Conservation (phyloP, 1,284 basidiomycete species). For the Naganishia sp. region DNA sequence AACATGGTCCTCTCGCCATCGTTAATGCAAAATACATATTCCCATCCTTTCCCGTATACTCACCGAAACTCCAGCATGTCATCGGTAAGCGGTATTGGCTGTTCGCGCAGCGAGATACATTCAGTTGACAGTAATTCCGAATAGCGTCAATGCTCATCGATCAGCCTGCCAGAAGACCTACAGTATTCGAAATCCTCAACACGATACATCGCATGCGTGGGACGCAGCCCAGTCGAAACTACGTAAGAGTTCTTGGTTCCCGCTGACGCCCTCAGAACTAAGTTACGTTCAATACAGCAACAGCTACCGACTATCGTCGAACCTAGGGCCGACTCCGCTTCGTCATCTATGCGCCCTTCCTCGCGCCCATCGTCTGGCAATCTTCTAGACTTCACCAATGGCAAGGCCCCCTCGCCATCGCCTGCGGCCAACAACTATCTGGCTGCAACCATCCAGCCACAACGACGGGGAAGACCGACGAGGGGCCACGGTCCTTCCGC, state of each 20-base stretch:
- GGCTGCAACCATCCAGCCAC: slow-evolving; percentile 46
- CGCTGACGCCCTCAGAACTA: too few species aligned
- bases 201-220: slow-evolving; percentile 78
- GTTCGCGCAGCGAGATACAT: background rate
- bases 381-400: slow-evolving; percentile 50
- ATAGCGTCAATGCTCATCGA: slow-evolving; percentile 83
- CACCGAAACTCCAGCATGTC: slow-evolving; percentile 76
- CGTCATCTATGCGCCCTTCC: background rate
- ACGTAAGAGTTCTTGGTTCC: slow-evolving; percentile 53
- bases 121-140: background rate
- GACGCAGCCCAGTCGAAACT: slow-evolving; percentile 74
- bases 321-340: background rate
- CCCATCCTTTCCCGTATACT: slow-evolving; percentile 90
- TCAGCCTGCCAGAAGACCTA: slow-evolving; percentile 76
- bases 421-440: slow-evolving; percentile 35
- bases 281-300: background rate
- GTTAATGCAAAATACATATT: slow-evolving; percentile 94
- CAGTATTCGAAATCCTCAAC: slow-evolving; percentile 74
- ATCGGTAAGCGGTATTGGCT: slow-evolving; percentile 65
- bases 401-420: slow-evolving; percentile 27
- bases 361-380: slow-evolving; percentile 36
- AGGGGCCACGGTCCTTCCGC: slow-evolving; percentile 12
- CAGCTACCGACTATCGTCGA: slow-evolving; percentile 24
- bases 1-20: slow-evolving; percentile 93
- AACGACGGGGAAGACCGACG: slow-evolving; percentile 50